Evolutionary conservation across 192 early-diverging fungal genomes (phyloP).

Genomic region (Backusella australiensis): DNA sequence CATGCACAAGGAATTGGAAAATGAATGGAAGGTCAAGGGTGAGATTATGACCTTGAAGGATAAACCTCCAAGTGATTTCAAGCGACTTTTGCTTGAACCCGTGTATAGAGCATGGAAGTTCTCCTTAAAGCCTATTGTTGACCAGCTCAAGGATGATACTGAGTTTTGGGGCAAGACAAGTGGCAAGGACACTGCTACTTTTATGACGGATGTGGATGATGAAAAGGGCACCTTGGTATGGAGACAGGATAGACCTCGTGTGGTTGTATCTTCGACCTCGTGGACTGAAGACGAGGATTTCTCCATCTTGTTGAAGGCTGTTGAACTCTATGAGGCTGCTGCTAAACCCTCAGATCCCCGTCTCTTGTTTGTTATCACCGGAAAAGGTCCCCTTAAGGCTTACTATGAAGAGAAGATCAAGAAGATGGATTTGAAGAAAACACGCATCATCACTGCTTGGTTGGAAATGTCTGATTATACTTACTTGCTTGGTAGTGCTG

Average conservation of each 20-base stretch:
- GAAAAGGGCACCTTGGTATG: slow-evolving; percentile 1
- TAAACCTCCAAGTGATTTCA: slow-evolving; percentile 77
- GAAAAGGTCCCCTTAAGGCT: slow-evolving; percentile 81
- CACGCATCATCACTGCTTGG: slow-evolving; percentile 79
- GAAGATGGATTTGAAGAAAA: slow-evolving; percentile 46
- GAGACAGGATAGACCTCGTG: slow-evolving; percentile 58
- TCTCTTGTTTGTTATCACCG: slow-evolving; percentile 86
- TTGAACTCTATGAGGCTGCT: slow-evolving; percentile 51
- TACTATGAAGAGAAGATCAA: slow-evolving; percentile 67
- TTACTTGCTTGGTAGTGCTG: slow-evolving; percentile 80
- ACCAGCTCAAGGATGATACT: slow-evolving; percentile 7
- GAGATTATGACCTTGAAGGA: slow-evolving; percentile 79
- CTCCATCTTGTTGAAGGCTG: slow-evolving; percentile 70
- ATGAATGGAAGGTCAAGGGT: slow-evolving; percentile 61
- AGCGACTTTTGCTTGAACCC: slow-evolving; percentile 53
- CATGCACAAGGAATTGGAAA: slow-evolving; percentile 70
- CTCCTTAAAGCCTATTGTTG: slow-evolving; percentile 66
- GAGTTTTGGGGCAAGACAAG: background rate
- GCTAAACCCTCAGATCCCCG: slow-evolving; percentile 40
- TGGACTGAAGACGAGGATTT: slow-evolving; percentile 99
- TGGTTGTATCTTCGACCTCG: slow-evolving; percentile 86
- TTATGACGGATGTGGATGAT: slow-evolving; percentile 14
- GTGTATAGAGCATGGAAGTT: slow-evolving; percentile 76
- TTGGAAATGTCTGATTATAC: slow-evolving; percentile 82
- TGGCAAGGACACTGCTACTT: background rate